Conservation (phyloP, 257 asterid genomes). For the Ballota nigra region DNA sequence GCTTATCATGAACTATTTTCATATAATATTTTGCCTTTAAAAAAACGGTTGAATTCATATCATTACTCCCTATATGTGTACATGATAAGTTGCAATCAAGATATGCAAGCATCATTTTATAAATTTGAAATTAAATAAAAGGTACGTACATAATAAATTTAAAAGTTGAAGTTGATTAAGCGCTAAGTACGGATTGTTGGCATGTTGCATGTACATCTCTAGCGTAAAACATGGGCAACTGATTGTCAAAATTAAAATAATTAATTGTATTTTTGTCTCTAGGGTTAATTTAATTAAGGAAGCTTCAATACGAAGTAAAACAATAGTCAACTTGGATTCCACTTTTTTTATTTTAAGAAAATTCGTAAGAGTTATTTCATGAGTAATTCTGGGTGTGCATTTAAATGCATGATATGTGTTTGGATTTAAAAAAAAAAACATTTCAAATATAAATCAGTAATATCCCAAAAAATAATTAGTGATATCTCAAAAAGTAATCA, state of each 20-base stretch:
- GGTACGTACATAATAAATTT: not conserved
- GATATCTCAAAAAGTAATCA: too few relatives aligned
- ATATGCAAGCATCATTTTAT: not conserved
- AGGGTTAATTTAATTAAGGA: not conserved
- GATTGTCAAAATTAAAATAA: not conserved
- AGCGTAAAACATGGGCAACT: conserved; percentile 15
- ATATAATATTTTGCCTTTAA: too few relatives aligned
- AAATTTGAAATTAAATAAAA: not conserved
- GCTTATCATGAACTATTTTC: too few relatives aligned
- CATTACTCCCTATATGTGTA: too few relatives aligned
- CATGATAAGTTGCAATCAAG: too few relatives aligned
- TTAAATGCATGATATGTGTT: too few relatives aligned
- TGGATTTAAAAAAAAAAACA: too few relatives aligned
- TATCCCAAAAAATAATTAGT: too few relatives aligned
- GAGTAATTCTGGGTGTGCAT: not conserved
- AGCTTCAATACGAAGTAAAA: conserved; percentile 20
- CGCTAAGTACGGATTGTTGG: not conserved
- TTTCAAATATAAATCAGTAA: too few relatives aligned
- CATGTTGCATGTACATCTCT: not conserved
- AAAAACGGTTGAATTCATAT: too few relatives aligned
- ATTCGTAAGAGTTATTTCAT: not conserved
- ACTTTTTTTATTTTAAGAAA: not conserved
- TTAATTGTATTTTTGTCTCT: conserved; percentile 8
- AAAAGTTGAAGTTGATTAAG: not conserved
- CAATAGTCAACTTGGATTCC: conserved; percentile 27